phyloP scores from a whole-genome alignment of 1,139 yeast species.

The Candida pseudoviswanathii region DNA sequence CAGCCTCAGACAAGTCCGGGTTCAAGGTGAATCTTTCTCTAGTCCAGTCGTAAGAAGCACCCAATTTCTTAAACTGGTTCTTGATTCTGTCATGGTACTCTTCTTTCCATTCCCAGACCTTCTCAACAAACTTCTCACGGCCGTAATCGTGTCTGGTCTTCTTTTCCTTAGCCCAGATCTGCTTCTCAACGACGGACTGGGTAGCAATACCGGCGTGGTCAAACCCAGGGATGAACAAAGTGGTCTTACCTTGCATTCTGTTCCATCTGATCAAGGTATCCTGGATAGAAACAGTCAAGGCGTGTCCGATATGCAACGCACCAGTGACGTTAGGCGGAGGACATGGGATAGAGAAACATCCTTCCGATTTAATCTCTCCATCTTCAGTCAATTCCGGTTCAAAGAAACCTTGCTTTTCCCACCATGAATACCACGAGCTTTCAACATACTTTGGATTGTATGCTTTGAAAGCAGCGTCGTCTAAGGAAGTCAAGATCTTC shows the following conservation, averaged over 20 bases:
- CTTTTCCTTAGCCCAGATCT: conserved; percentile 84
- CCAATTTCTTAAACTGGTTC: conserved; percentile 79
- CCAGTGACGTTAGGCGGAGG: conserved; percentile 99
- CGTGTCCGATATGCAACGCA: conserved; percentile 98
- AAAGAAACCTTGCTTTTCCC: conserved; percentile 87
- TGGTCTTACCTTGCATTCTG: conserved; percentile 97
- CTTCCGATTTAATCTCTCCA: conserved; percentile 80
- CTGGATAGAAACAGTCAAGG: conserved; percentile 92
- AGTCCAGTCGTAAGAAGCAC: conserved; percentile 96
- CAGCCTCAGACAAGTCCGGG: conserved; percentile 77
- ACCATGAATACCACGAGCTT: conserved; percentile 98
- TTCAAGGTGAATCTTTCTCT: conserved; percentile 93
- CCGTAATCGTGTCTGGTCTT: conserved; percentile 94
- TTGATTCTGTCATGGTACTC: conserved; percentile 87
- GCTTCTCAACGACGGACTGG: conserved; percentile 97
- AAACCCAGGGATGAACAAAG: conserved; percentile 91
- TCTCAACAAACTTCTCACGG: conserved; percentile 82
- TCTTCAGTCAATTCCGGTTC: conserved; percentile 80
- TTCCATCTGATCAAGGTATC: conserved; percentile 90
- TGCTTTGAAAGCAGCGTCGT: conserved; percentile 92
- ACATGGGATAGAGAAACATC: conserved; percentile 87
- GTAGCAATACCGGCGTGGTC: conserved; percentile 99
- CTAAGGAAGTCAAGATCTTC: conserved; percentile 79
- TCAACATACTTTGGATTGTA: conserved; percentile 92
- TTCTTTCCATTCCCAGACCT: conserved; percentile 99